phyloP scores from a whole-genome alignment of 1,284 basidiomycete genomes.

The Dichomitus squalens region DNA sequence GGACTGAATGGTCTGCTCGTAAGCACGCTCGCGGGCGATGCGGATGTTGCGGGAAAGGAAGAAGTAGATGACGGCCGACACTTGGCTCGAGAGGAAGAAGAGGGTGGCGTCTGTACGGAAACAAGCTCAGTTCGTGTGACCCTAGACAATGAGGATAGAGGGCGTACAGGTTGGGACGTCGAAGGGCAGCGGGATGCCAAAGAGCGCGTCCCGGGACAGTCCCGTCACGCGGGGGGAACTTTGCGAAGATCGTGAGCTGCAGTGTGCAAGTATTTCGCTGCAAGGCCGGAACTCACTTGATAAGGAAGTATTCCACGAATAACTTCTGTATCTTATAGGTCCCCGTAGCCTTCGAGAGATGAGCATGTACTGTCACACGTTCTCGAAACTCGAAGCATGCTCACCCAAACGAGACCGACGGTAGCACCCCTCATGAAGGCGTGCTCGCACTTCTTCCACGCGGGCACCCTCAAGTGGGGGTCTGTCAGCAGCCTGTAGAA shows the following conservation, averaged over 20 bases:
- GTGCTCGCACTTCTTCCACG: conserved; percentile 78
- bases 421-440: conserved; percentile 60
- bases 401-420: conserved; percentile 70
- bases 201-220: conserved; percentile 61
- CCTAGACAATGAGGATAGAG: not conserved
- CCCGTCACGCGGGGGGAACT: conserved; percentile 70
- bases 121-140: not conserved
- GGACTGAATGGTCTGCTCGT: conserved; percentile 78
- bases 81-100: conserved; percentile 71
- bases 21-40: conserved; percentile 76
- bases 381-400: conserved; percentile 20
- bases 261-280: not conserved
- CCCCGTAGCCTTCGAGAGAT: conserved; percentile 47
- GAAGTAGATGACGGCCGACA: conserved; percentile 74
- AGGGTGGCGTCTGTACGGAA: conserved; percentile 67
- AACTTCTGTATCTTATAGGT: conserved; percentile 68
- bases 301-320: conserved; percentile 62
- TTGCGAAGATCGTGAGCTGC: not conserved
- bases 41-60: conserved; percentile 77
- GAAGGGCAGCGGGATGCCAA: conserved; percentile 68
- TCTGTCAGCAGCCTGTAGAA: conserved; percentile 74
- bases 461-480: conserved; percentile 59
- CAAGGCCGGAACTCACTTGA: conserved; percentile 48
- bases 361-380: not conserved
- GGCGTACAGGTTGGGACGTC: conserved; percentile 65